phyloP scores from a whole-genome alignment of 768 basidiomycete species.

The Boletus tomentosulus region DNA sequence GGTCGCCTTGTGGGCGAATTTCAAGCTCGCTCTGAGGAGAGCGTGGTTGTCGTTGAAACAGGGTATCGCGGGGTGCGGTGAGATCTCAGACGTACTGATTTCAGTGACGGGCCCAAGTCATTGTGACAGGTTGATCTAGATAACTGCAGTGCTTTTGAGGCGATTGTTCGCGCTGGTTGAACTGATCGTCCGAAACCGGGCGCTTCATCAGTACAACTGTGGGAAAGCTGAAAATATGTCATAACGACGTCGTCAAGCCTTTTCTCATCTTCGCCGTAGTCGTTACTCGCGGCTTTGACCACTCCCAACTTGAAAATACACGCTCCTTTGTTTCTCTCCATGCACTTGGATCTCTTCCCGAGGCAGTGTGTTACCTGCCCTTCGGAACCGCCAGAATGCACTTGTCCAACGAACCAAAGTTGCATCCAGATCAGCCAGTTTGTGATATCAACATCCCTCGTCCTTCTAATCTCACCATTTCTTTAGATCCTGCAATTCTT shows the following conservation, averaged over 20 bases:
- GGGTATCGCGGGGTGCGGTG: no score
- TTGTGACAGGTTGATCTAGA: no score
- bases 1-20: no score
- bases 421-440: slow-evolving; percentile 64
- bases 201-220: background rate
- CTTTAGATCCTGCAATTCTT: slow-evolving; percentile 54
- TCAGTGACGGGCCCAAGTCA: no score
- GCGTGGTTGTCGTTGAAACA: no score
- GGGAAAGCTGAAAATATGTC: background rate
- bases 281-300: slow-evolving; percentile 17
- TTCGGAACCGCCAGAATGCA: slow-evolving; percentile 45
- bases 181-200: no score
- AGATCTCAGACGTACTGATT: no score
- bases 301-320: slow-evolving; percentile 21
- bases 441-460: slow-evolving; percentile 15
- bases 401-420: slow-evolving; percentile 49
- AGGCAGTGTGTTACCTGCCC: slow-evolving; percentile 53
- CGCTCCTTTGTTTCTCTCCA: slow-evolving; percentile 34
- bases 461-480: slow-evolving; percentile 3
- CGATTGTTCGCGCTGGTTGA: no score
- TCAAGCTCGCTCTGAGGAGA: no score
- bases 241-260: slow-evolving; percentile 1
- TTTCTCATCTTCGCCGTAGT: background rate
- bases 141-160: no score
- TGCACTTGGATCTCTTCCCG: slow-evolving; percentile 34